A percentile compares a stretch with the other conserved stretches of the same genome.
Conservation (phyloP, 352 stramenopile genomes). For the Pythium brachiatum region DNA sequence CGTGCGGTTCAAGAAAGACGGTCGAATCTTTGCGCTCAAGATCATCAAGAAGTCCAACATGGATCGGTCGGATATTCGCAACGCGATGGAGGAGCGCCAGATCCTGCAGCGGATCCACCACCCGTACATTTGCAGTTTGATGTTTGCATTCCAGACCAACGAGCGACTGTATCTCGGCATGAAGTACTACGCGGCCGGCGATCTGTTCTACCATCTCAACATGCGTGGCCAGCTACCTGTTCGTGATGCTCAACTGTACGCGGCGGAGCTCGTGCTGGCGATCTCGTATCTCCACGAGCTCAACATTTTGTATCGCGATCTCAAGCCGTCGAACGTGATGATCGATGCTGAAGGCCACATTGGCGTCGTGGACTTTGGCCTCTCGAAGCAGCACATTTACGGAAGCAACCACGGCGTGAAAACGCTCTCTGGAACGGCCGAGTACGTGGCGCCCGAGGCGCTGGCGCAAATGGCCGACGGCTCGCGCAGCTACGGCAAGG, state of each 20-base stretch:
- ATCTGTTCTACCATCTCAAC: conserved; percentile 89
- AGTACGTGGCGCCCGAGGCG: conserved; percentile 86
- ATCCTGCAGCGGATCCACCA: conserved; percentile 88
- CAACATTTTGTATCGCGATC: conserved; percentile 87
- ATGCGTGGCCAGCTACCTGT: conserved; percentile 66
- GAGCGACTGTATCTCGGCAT: conserved; percentile 87
- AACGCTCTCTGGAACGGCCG: conserved; percentile 80
- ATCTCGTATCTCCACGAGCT: conserved; percentile 89
- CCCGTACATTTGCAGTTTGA: conserved; percentile 84
- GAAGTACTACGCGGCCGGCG: conserved; percentile 88
- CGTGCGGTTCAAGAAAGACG: conserved; percentile 88
- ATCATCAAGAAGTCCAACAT: conserved; percentile 91
- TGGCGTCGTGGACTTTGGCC: conserved; percentile 84
- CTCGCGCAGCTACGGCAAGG: conserved; percentile 83
- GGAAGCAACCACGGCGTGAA: conserved; percentile 83
- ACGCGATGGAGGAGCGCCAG: conserved; percentile 88
- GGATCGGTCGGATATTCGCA: conserved; percentile 79
- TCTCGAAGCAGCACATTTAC: conserved; percentile 89
- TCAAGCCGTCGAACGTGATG: conserved; percentile 90
- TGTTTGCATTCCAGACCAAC: conserved; percentile 89
- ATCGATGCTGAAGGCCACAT: conserved; percentile 88
- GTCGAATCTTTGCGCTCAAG: conserved; percentile 86
- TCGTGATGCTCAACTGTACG: conserved; percentile 71
- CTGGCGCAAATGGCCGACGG: conserved; percentile 79
- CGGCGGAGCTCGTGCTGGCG: conserved; percentile 81